phyloP scores from a whole-genome alignment of 2,329 filamentous ascomycete species.

The Colletotrichum karsti region DNA sequence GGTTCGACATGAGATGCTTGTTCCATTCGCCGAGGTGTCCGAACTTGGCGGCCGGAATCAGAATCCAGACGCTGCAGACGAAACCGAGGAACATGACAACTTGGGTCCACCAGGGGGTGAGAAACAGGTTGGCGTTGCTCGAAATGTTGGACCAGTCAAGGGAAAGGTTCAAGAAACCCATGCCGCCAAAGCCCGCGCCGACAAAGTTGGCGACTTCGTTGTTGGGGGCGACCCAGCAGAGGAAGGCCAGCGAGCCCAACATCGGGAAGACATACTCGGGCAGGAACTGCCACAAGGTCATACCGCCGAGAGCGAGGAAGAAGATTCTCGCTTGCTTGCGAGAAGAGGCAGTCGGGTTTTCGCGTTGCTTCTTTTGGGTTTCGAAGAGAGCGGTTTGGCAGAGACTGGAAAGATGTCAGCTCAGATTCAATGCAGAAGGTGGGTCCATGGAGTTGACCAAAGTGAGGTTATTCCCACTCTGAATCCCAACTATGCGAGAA shows the following conservation, averaged over 20 bases:
- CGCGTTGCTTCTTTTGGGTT: constrained; percentile 60
- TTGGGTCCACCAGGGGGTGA: constrained; percentile 60
- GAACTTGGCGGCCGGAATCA: constrained; percentile 67
- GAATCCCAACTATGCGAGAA: too few species aligned
- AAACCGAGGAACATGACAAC: constrained; percentile 64
- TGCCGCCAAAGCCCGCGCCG: constrained; percentile 65
- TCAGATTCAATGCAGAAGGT: background rate
- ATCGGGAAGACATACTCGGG: constrained; percentile 23
- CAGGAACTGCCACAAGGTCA: constrained; percentile 44
- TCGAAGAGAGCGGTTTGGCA: constrained; percentile 68
- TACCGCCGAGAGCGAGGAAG: constrained; percentile 58
- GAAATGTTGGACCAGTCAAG: constrained; percentile 62
- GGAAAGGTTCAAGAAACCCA: constrained; percentile 67
- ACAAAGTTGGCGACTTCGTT: constrained; percentile 67
- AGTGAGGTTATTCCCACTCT: background rate
- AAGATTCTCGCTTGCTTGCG: constrained; percentile 65
- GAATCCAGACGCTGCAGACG: constrained; percentile 64
- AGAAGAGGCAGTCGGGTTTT: constrained; percentile 56
- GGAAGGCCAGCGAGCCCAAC: constrained; percentile 52
- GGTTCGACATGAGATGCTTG: constrained; percentile 66
- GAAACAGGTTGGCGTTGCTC: constrained; percentile 53
- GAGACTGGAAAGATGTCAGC: constrained; percentile 35
- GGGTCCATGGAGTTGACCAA: background rate
- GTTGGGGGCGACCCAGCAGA: constrained; percentile 68
- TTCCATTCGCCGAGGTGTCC: constrained; percentile 58